Evolutionary conservation across 2,329 filamentous ascomycete genomes (phyloP).

Genomic region (Talaromyces sp.): DNA sequence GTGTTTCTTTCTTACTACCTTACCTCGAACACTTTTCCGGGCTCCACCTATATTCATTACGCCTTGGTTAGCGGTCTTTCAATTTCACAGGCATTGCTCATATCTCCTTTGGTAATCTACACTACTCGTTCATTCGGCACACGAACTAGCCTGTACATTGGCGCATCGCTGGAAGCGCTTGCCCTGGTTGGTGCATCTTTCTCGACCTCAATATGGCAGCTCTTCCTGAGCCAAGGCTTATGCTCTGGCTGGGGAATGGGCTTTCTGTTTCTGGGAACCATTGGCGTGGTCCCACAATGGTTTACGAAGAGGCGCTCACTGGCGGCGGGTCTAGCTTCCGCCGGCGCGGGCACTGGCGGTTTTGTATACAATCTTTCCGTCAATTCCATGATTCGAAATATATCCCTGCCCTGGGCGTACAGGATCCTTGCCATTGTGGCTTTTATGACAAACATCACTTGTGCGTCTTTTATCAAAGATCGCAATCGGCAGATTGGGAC

Average conservation of each 20-base stretch:
- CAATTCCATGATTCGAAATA: conserved; percentile 54
- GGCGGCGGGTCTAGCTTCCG: conserved; percentile 57
- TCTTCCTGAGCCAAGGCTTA: conserved; percentile 58
- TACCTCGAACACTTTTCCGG: conserved; percentile 52
- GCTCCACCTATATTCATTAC: conserved; percentile 53
- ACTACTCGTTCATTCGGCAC: conserved; percentile 53
- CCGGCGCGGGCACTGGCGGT: conserved; percentile 58
- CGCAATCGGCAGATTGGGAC: conserved; percentile 56
- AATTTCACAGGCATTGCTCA: conserved; percentile 55
- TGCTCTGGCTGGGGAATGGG: conserved; percentile 63
- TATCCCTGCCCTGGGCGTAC: conserved; percentile 59
- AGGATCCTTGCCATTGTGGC: conserved; percentile 56
- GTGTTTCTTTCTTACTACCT: conserved; percentile 61
- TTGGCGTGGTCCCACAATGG: conserved; percentile 59
- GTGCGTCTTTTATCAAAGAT: conserved; percentile 53
- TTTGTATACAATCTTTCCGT: conserved; percentile 58
- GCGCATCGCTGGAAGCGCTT: conserved; percentile 52
- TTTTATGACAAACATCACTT: conserved; percentile 51
- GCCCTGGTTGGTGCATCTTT: conserved; percentile 52
- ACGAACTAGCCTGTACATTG: conserved; percentile 52
- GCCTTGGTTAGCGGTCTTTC: conserved; percentile 60
- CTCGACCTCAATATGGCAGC: conserved; percentile 55
- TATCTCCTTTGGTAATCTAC: conserved; percentile 55
- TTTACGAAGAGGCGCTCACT: conserved; percentile 56
- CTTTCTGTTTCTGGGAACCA: conserved; percentile 57